Evolutionary conservation across 768 basidiomycete species (phyloP).

Genomic region (Xerocomellus intermedius): DNA sequence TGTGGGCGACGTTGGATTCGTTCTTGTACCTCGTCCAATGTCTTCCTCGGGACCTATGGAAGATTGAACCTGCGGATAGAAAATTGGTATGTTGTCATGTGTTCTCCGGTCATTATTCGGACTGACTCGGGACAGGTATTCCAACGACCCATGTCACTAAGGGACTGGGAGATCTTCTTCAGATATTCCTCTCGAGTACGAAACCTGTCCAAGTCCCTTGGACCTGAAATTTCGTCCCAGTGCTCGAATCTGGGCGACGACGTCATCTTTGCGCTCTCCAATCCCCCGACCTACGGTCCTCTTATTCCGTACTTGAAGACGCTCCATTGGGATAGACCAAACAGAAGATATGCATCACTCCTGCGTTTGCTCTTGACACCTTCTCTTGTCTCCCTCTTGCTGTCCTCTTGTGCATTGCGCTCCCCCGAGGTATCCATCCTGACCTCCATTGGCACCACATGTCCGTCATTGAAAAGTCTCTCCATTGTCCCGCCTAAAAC

Average conservation of each 20-base stretch:
- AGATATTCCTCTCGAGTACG: constrained; percentile 27
- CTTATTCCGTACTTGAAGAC: constrained; percentile 22
- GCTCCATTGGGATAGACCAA: constrained; percentile 20
- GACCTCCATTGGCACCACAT: constrained; percentile 18
- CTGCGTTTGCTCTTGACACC: constrained; percentile 22
- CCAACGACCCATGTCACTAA: constrained; percentile 25
- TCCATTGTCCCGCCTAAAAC: neutral
- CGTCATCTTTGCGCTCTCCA: constrained; percentile 25
- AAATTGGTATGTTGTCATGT: constrained; percentile 12
- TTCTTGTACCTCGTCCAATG: constrained; percentile 23
- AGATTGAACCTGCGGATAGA: constrained; percentile 1
- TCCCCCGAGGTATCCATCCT: constrained; percentile 20
- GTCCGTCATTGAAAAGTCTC: constrained; percentile 20
- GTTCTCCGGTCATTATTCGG: neutral
- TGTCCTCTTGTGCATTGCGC: constrained; percentile 9
- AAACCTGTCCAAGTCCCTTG: constrained; percentile 1
- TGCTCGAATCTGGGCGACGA: constrained; percentile 16
- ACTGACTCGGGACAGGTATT: constrained; percentile 21
- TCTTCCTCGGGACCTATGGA: constrained; percentile 32
- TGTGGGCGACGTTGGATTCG: constrained; percentile 24
- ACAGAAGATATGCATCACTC: constrained; percentile 17
- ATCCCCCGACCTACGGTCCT: constrained; percentile 20
- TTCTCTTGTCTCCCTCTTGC: constrained; percentile 16
- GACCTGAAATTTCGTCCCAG: neutral
- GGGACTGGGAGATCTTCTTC: constrained; percentile 30